Evolutionary conservation across 1,284 basidiomycete genomes (phyloP), one percentile per base, ranked within the genome.

Genomic region (Moesziomyces antarcticus): DNA sequence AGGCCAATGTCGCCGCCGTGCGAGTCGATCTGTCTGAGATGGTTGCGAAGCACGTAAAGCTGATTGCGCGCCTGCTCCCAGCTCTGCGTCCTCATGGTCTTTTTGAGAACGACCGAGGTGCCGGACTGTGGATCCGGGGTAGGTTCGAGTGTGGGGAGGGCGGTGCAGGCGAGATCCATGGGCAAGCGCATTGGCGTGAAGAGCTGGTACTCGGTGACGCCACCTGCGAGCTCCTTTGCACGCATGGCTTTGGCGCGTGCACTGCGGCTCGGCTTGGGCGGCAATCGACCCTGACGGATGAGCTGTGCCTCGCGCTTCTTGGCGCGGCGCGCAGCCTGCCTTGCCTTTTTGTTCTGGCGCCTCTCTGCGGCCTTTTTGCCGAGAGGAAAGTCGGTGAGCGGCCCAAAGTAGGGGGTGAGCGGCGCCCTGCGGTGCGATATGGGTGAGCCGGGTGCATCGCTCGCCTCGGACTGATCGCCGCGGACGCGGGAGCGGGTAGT

Each of bases 171-270:
- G 11, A 66, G 25, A 33, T 72, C 63, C 60, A 77, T 68, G 22
- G 79, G 69, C 43, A 81, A 58, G 16, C 73, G 59, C 48, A 78
- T 73, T 3, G 81, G 78, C 2, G 79, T 79, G 58, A 80, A 83
- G 20, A 84, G 65, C 22, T 77, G 80, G 33, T 79, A 84, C 52
- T 82, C 75, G 5, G 82, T 84, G 20, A 82, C 57, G 22, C 82
- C 82, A 11, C 82, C 82, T 2, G 82, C 79, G 41, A 77, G 50
- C 50, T 81, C 77, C 33, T 71, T 69, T 13, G 81, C 70, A 11
- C 72, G 66, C 33, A 75, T 63, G 14, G 82, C 82, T 55, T 82
- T 83, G 13, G 72, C 66, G 25, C 82, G 74, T 18, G 81, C 82
- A 42, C 66, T 77, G 20, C 76, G 77, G 55, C 80, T 82, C 2